Evolutionary conservation across 2,329 filamentous ascomycete genomes (phyloP).

Genomic region (Neopestalotiopsis sp.): DNA sequence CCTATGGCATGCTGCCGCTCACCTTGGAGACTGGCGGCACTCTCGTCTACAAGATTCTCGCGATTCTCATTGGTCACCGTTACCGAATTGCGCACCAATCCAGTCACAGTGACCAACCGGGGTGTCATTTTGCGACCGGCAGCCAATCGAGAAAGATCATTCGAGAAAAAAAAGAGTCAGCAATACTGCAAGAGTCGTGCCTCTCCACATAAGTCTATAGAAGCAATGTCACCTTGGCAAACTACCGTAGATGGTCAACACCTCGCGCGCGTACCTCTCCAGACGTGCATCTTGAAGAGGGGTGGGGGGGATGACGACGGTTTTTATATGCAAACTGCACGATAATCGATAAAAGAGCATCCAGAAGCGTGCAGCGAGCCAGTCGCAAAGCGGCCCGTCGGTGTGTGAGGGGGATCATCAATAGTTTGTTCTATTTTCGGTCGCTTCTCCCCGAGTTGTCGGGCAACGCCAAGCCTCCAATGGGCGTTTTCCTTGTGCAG

Average conservation of each 20-base stretch:
- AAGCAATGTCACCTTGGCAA: background rate
- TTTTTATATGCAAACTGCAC: background rate
- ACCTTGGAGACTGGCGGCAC: background rate
- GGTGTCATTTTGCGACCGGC: background rate
- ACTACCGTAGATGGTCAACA: background rate
- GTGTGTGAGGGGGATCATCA: background rate
- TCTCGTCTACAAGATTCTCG: background rate
- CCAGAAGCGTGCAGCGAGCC: background rate
- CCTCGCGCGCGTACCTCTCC: background rate
- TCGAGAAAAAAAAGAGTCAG: background rate
- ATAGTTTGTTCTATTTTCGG: conserved; percentile 13
- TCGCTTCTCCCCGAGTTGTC: background rate
- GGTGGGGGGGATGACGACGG: background rate
- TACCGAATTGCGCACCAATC: background rate
- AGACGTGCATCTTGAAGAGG: background rate
- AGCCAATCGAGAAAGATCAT: background rate
- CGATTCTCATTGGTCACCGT: background rate
- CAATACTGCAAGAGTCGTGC: background rate
- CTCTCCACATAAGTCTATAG: background rate
- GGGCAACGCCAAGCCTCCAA: background rate
- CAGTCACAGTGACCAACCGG: background rate
- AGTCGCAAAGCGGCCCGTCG: background rate
- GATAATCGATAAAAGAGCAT: background rate
- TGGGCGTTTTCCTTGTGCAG: background rate
- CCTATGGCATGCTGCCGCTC: background rate